Conservation (phyloP, 768 basidiomycete genomes). For the Collybiopsis confluens region DNA sequence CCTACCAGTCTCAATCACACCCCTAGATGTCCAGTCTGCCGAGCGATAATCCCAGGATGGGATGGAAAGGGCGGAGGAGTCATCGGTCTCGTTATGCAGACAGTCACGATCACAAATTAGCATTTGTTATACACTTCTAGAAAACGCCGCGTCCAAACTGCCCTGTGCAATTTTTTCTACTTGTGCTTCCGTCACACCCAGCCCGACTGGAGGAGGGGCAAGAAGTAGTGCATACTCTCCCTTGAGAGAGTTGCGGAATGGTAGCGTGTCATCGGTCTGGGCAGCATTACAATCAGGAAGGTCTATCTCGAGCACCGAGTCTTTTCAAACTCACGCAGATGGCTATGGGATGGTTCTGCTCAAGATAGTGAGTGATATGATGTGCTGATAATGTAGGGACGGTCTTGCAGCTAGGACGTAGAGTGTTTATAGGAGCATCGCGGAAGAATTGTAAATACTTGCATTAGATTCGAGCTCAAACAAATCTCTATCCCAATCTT, state of each 20-base stretch:
- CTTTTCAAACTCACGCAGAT: slow-evolving; percentile 68
- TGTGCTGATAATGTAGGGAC: slow-evolving; percentile 61
- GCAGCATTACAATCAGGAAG: slow-evolving; percentile 1
- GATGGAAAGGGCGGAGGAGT: slow-evolving; percentile 69
- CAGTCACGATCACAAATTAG: not conserved
- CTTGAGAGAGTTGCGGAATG: slow-evolving; percentile 68
- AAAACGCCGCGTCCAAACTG: slow-evolving; percentile 42
- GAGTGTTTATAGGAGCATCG: not conserved
- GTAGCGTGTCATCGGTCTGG: slow-evolving; percentile 80
- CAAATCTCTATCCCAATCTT: slow-evolving; percentile 75
- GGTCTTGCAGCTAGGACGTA: slow-evolving; percentile 58
- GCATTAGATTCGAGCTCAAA: slow-evolving; percentile 75
- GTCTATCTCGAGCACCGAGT: not conserved
- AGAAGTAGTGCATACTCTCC: slow-evolving; percentile 80
- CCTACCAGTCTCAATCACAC: not conserved
- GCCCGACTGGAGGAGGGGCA: slow-evolving; percentile 65
- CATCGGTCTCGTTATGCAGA: slow-evolving; percentile 37
- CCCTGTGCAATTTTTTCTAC: slow-evolving; percentile 53
- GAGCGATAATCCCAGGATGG: slow-evolving; percentile 63
- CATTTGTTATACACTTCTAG: not conserved
- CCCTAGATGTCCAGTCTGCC: slow-evolving; percentile 67
- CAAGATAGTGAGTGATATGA: slow-evolving; percentile 67
- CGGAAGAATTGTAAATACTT: slow-evolving; percentile 20
- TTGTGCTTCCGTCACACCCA: slow-evolving; percentile 60
- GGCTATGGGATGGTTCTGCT: slow-evolving; percentile 59